These are phyloP conservation scores for Actinidia chinensis DNA, from an alignment of 179 eudicot species.

Conservation along the genomic window DNA sequence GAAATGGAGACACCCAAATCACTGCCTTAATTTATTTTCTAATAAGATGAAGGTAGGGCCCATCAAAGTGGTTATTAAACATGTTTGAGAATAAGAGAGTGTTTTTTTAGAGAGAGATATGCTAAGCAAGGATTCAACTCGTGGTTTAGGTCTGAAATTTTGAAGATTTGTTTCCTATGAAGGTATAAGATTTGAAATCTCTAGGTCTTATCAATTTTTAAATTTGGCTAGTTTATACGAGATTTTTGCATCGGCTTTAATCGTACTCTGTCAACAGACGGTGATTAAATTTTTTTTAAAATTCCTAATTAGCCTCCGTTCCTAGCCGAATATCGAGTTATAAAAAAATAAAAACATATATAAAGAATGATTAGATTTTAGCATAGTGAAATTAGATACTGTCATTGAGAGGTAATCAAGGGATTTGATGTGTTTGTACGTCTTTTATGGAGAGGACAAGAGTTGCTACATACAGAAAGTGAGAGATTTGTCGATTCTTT, in stretches of 20 bases:
- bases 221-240: too few species aligned
- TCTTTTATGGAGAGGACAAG: slow-evolving; percentile 14
- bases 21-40: not conserved
- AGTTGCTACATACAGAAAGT: not conserved
- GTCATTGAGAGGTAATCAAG: slow-evolving; percentile 2
- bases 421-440: not conserved
- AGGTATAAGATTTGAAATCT: too few species aligned
- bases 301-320: too few species aligned
- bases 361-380: too few species aligned
- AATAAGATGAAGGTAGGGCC: slow-evolving; percentile 4
- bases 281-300: too few species aligned
- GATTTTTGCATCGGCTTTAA: too few species aligned
- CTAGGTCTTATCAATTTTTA: too few species aligned
- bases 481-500: slow-evolving; percentile 17
- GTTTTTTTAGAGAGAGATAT: not conserved
- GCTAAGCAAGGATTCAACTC: not conserved
- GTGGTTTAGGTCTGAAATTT: not conserved
- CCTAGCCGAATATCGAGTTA: too few species aligned
- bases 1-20: slow-evolving; percentile 9
- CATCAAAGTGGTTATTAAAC: not conserved
- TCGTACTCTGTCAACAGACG: too few species aligned
- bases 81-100: not conserved
- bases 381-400: too few species aligned
- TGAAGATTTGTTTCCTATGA: too few species aligned
- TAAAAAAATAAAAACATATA: too few species aligned